Percentiles rank a stretch among this genome's conserved stretches.
Conservation (phyloP, 2,329 filamentous ascomycete species). For the Rhytidhysteron rufulum region DNA sequence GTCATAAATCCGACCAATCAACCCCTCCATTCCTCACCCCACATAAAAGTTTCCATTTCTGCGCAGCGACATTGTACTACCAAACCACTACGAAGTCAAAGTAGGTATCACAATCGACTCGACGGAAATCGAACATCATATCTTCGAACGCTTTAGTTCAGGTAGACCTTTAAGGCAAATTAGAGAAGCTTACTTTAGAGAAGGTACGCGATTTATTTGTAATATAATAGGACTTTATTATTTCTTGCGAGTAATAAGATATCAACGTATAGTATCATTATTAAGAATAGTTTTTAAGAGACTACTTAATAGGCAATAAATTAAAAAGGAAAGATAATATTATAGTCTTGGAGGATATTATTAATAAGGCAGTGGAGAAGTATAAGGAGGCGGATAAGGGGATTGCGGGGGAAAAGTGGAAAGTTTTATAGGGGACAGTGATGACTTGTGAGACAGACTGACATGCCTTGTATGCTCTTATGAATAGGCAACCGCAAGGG, state of each 20-base stretch:
- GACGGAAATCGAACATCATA: no score
- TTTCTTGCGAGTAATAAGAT: slow-evolving; percentile 88
- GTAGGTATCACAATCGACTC: no score
- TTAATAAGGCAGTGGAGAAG: slow-evolving; percentile 63
- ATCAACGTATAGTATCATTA: slow-evolving; percentile 90
- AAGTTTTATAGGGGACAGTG: background rate
- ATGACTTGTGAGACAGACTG: no score
- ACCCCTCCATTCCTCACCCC: no score
- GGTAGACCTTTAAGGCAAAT: slow-evolving; percentile 31
- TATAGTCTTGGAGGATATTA: slow-evolving; percentile 67
- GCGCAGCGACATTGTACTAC: no score
- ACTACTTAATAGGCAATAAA: slow-evolving; percentile 73
- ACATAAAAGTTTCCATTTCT: no score
- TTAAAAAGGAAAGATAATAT: slow-evolving; percentile 74
- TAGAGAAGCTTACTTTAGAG: slow-evolving; percentile 53
- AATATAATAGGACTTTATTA: slow-evolving; percentile 67
- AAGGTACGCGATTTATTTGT: slow-evolving; percentile 83
- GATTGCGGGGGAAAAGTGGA: slow-evolving; percentile 53
- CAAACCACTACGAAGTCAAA: no score
- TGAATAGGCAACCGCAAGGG: no score
- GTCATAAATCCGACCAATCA: no score
- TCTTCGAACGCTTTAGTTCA: slow-evolving; percentile 21
- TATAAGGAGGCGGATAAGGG: slow-evolving; percentile 73
- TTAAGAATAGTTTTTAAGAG: slow-evolving; percentile 70
- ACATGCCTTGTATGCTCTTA: no score